These are phyloP conservation scores for Sarocladiaceae sp. DNA, from an alignment of 2,329 filamentous ascomycete species.

Conservation along the genomic window DNA sequence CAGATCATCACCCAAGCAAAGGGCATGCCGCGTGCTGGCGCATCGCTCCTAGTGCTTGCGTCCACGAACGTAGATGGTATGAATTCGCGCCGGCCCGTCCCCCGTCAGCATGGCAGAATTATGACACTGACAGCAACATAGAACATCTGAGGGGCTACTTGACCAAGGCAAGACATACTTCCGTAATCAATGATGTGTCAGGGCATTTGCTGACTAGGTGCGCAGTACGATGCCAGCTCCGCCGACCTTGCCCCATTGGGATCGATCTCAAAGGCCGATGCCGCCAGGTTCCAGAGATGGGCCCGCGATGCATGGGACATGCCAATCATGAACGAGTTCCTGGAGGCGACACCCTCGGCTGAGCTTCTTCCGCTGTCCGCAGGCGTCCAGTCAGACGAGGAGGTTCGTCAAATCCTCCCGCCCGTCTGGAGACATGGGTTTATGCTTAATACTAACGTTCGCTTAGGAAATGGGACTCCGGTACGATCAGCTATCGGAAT, in stretches of 20 bases:
- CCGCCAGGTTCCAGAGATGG: constrained; percentile 59
- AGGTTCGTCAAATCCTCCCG: background rate
- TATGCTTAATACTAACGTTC: constrained; percentile 26
- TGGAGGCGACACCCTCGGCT: constrained; percentile 50
- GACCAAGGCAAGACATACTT: constrained; percentile 26
- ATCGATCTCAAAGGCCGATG: constrained; percentile 39
- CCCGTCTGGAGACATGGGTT: background rate
- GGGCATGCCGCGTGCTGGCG: constrained; percentile 41
- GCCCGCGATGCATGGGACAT: constrained; percentile 49
- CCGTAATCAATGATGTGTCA: background rate
- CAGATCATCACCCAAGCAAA: constrained; percentile 54
- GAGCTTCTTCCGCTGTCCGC: constrained; percentile 39
- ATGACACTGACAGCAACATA: background rate
- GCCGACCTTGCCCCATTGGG: constrained; percentile 53
- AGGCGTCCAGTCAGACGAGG: constrained; percentile 15
- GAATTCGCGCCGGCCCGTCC: background rate
- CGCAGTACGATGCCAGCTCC: constrained; percentile 41
- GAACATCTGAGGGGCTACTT: constrained; percentile 11
- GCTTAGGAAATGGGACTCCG: constrained; percentile 38
- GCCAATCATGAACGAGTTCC: constrained; percentile 57
- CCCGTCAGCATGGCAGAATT: background rate
- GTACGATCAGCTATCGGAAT: constrained; percentile 32
- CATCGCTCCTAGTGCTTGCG: constrained; percentile 56
- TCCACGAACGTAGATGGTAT: constrained; percentile 15
- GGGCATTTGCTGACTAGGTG: background rate